Percentiles rank a stretch among this genome's conserved stretches.
Evolutionary conservation across 345 rosid genomes (phyloP).

Genomic region (Bruguiera sexangula): DNA sequence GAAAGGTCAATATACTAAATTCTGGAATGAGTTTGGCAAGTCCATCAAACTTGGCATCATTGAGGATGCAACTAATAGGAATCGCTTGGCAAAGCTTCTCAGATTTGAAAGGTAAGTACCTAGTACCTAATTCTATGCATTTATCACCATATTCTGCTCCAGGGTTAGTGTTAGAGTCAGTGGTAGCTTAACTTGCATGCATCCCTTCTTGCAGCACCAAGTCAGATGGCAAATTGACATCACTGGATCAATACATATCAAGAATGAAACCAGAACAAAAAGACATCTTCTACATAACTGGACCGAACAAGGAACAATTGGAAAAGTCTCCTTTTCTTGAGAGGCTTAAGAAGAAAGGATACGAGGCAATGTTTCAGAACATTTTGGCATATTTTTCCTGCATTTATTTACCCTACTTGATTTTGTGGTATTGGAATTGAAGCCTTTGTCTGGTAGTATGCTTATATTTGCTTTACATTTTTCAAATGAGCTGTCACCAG

Average conservation of each 20-base stretch:
- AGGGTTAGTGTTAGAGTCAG: background rate
- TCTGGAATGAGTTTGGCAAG: conserved; percentile 99
- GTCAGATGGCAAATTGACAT: conserved; percentile 90
- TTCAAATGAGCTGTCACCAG: conserved; percentile 33
- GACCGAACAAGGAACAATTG: conserved; percentile 82
- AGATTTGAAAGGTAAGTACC: conserved; percentile 72
- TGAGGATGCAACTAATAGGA: conserved; percentile 94
- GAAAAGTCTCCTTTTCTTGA: conserved; percentile 96
- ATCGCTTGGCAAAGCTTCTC: conserved; percentile 88
- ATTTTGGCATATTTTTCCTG: background rate
- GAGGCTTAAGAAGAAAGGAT: conserved; percentile 91
- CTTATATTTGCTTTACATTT: background rate
- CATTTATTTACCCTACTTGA: background rate
- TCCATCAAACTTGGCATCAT: conserved; percentile 92
- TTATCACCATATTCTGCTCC: background rate
- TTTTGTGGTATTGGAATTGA: background rate
- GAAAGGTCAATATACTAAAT: conserved; percentile 82
- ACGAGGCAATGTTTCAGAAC: conserved; percentile 44
- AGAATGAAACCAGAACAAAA: conserved; percentile 86
- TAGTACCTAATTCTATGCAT: background rate
- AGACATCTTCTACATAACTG: conserved; percentile 95
- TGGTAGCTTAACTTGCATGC: conserved; percentile 2
- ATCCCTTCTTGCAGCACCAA: conserved; percentile 53
- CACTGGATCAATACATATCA: conserved; percentile 92
- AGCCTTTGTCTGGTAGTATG: background rate